Base-by-base conservation (phyloP, 148 eudicot genomes). In the Chenopodium berlandieri region DNA sequence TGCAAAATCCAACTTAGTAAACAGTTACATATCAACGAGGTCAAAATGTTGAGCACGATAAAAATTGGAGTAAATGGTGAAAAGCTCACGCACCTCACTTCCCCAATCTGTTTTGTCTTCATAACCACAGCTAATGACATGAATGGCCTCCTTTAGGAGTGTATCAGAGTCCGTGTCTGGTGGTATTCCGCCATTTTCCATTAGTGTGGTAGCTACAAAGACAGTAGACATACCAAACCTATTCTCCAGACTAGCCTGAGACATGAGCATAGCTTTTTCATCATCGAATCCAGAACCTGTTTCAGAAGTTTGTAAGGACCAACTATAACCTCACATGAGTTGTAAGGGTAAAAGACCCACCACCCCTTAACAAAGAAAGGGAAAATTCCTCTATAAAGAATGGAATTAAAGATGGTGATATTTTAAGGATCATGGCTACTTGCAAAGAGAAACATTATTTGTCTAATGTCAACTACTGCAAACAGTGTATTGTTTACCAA, bases 51-150 rank as follows among this genome's bases (percentile, higher is more conserved):
- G 44, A 40, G 44, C 8, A 40, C 44, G 4, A 40, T 40, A 6
- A 40, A 40, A 40, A 37, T 4, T 4, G 44, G 8, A 40, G 44
- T 4, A 40, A 6, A 40, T 93, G 77, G 58, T 20, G 19, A 68
- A 30, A 71, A 22, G 60, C 44, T 40, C 71, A 70, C 86, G 74
- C 79, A 82, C 88, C 32, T 81, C 84, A 50, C 44, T 20, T 81
- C 93, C 93, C 93, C 93, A 90, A 44, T 90, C 93, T 12, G 90
- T 44, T 83, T 90, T 87, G 79, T 90, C 93, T 82, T 90, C 93
- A 9, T 90, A 90, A 3, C 92, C 91, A 78, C 92, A 90, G 44
- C 92, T 90, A 37, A 90, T 90, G 73, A 90, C 93, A 77, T 89
- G 91, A 77, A 90, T 89, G 13, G 93, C 91, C 82, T 90, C 90